These are phyloP conservation scores for Grammothele lineata DNA, from an alignment of 768 basidiomycete genomes.

Conservation along the genomic window DNA sequence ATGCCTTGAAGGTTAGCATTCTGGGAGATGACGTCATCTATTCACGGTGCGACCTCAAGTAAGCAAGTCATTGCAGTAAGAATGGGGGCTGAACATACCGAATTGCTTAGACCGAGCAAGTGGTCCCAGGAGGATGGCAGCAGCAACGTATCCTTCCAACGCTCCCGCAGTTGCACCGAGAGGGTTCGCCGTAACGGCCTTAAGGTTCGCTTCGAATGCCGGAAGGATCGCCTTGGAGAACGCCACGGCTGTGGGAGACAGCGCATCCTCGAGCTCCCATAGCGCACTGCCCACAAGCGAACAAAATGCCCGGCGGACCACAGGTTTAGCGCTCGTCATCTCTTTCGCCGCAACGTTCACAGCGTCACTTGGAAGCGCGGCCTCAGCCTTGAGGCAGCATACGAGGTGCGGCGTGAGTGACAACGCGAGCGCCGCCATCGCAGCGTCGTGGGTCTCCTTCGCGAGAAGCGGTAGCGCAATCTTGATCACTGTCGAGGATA, in stretches of 20 bases:
- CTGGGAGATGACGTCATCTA: constrained; percentile 45
- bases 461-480: constrained; percentile 41
- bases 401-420: constrained; percentile 59
- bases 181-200: constrained; percentile 58
- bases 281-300: constrained; percentile 57
- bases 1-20: constrained; percentile 47
- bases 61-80: too few relatives aligned
- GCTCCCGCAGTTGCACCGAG: constrained; percentile 58
- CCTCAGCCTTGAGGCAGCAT: constrained; percentile 42
- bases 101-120: constrained; percentile 46
- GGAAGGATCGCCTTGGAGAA: constrained; percentile 56
- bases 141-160: constrained; percentile 81
- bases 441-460: constrained; percentile 79
- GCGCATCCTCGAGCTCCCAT: constrained; percentile 40
- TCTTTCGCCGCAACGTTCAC: constrained; percentile 60
- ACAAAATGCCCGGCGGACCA: constrained; percentile 58
- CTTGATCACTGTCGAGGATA: constrained; percentile 45
- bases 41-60: too few relatives aligned
- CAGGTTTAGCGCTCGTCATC: constrained; percentile 63
- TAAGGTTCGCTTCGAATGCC: constrained; percentile 67
- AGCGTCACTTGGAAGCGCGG: constrained; percentile 40
- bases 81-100: constrained; percentile 36
- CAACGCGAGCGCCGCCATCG: constrained; percentile 47
- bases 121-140: constrained; percentile 64
- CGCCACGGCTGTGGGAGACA: constrained; percentile 37